Percentiles rank a stretch among this genome's conserved stretches.
phyloP scores from a whole-genome alignment of 345 rosid species.

The Ceriops decandra region DNA sequence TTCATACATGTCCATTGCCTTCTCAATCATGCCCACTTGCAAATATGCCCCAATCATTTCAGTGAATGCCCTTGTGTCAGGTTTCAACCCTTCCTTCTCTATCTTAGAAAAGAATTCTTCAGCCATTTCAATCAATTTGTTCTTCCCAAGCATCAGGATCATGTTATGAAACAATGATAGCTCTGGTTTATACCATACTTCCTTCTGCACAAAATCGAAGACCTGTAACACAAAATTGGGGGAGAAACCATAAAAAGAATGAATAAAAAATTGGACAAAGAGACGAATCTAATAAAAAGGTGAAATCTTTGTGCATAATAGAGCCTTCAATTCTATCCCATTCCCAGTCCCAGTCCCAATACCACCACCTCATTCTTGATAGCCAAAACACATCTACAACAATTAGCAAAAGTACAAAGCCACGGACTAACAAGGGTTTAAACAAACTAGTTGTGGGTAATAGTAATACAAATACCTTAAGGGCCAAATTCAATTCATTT shows the following conservation, averaged over 20 bases:
- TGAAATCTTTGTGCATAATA: too few species aligned
- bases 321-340: too few species aligned
- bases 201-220: constrained; percentile 42
- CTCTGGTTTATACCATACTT: constrained; percentile 52
- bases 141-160: constrained; percentile 45
- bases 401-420: not conserved
- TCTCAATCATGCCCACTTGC: constrained; percentile 37
- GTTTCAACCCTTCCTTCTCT: constrained; percentile 41
- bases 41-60: constrained; percentile 63
- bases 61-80: constrained; percentile 44
- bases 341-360: too few species aligned
- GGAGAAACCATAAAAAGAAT: not conserved
- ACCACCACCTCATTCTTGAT: too few species aligned
- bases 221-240: constrained; percentile 34
- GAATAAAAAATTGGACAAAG: not conserved
- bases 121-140: constrained; percentile 38
- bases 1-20: constrained; percentile 50
- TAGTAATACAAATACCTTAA: constrained; percentile 25
- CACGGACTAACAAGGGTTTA: not conserved
- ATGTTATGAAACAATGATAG: constrained; percentile 34
- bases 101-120: constrained; percentile 39
- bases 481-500: constrained; percentile 47
- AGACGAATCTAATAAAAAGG: not conserved
- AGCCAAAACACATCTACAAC: not conserved
- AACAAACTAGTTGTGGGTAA: not conserved